Percentiles rank a stretch among this genome's conserved stretches.
phyloP scores from a whole-genome alignment of 805 yeast genomes.

The Nakazawaea pomicola region DNA sequence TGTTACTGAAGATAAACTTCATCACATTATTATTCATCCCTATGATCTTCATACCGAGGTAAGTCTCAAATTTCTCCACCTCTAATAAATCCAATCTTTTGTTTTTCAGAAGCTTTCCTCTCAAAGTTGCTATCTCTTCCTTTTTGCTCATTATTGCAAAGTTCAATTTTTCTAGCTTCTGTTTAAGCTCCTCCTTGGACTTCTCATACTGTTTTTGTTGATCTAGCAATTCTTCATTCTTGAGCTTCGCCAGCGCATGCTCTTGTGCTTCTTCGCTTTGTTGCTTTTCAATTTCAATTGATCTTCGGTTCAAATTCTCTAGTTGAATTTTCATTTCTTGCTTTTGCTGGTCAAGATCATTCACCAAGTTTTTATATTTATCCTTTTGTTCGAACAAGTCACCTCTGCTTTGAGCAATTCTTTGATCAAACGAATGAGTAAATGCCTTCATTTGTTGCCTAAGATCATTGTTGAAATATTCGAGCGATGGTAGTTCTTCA shows the following conservation, averaged over 20 bases:
- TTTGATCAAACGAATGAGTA: neutral
- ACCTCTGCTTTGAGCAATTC: neutral
- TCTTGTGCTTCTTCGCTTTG: constrained; percentile 1
- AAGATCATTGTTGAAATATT: constrained; percentile 10
- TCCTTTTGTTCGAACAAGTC: constrained; percentile 6
- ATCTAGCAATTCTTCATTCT: constrained; percentile 2
- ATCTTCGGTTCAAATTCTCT: constrained; percentile 1
- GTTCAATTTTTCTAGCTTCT: neutral
- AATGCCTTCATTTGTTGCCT: constrained; percentile 6
- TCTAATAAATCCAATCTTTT: constrained; percentile 32
- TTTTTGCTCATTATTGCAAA: neutral
- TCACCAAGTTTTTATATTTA: neutral
- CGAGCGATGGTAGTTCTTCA: no score
- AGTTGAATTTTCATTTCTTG: neutral
- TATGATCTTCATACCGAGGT: constrained; percentile 43
- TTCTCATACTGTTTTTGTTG: constrained; percentile 5
- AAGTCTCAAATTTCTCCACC: constrained; percentile 37
- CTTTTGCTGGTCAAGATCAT: constrained; percentile 6
- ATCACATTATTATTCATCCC: constrained; percentile 31
- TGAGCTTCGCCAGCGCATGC: constrained; percentile 1
- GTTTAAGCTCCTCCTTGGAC: neutral
- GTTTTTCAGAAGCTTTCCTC: neutral
- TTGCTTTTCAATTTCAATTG: neutral
- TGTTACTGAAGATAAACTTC: constrained; percentile 37
- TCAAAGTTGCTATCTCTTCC: neutral